Evolutionary conservation across 2,329 filamentous ascomycete species (phyloP).

Genomic region (Penicillium oxalicum): DNA sequence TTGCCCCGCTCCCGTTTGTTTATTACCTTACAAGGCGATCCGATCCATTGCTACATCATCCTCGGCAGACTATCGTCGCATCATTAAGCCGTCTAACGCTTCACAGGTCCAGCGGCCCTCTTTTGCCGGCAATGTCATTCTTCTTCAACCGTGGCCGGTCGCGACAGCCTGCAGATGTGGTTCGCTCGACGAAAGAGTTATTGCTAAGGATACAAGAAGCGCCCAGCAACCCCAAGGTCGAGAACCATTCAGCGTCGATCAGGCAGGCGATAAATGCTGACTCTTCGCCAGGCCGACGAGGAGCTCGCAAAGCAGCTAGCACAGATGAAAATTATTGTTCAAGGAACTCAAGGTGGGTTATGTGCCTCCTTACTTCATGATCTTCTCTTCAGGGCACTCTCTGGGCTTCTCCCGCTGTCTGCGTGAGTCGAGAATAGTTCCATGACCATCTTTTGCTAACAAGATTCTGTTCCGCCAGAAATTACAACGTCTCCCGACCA

Average conservation of each 20-base stretch:
- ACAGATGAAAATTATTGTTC: constrained; percentile 88
- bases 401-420: background rate
- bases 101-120: constrained; percentile 10
- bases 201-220: constrained; percentile 56
- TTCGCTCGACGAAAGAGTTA: constrained; percentile 58
- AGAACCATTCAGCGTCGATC: constrained; percentile 34
- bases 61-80: constrained; percentile 2
- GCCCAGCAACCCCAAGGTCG: constrained; percentile 51
- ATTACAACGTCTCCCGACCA: constrained; percentile 80
- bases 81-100: constrained; percentile 1
- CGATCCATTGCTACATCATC: constrained; percentile 1
- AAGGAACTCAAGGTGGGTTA: constrained; percentile 75
- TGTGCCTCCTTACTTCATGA: background rate
- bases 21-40: constrained; percentile 11
- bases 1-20: constrained; percentile 25
- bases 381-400: background rate
- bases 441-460: constrained; percentile 11
- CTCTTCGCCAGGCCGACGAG: constrained; percentile 65
- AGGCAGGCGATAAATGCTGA: constrained; percentile 50
- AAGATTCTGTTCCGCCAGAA: constrained; percentile 49
- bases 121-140: constrained; percentile 55
- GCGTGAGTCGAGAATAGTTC: background rate
- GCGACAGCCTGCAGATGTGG: constrained; percentile 57
- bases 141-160: constrained; percentile 59
- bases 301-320: constrained; percentile 78